phyloP scores from a whole-genome alignment of 768 basidiomycete species.

The Amanita phalloides region DNA sequence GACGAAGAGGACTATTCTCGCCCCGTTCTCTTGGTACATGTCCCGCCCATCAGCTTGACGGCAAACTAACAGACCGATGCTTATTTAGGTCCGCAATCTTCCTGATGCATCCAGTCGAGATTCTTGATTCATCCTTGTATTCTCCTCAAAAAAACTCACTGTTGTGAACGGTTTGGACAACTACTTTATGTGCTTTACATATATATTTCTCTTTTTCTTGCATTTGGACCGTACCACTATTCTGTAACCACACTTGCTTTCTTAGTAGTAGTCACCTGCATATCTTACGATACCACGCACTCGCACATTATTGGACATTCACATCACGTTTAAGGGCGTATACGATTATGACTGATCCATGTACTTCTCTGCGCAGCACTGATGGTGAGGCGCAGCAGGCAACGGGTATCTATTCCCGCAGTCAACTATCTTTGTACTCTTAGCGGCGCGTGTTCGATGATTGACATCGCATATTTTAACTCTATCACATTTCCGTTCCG shows the following conservation, averaged over 20 bases:
- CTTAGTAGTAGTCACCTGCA: neutral
- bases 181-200: slow-evolving; percentile 10
- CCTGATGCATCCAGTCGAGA: slow-evolving; percentile 29
- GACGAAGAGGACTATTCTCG: slow-evolving; percentile 50
- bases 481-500: too few relatives aligned
- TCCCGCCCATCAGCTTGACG: neutral
- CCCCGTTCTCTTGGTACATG: slow-evolving; percentile 42
- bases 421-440: neutral
- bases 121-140: neutral
- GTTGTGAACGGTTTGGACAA: neutral
- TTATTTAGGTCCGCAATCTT: slow-evolving; percentile 43
- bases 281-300: neutral
- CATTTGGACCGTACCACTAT: neutral
- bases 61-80: neutral
- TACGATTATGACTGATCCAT: too few relatives aligned
- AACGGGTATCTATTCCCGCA: neutral
- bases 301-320: neutral
- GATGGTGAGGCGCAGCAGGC: neutral
- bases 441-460: neutral
- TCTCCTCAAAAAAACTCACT: neutral
- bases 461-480: neutral
- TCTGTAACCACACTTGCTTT: neutral
- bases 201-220: neutral
- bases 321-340: too few relatives aligned
- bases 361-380: neutral